These are phyloP conservation scores for Quercus dentata DNA, from an alignment of 306 rosid species.

Conservation along the genomic window DNA sequence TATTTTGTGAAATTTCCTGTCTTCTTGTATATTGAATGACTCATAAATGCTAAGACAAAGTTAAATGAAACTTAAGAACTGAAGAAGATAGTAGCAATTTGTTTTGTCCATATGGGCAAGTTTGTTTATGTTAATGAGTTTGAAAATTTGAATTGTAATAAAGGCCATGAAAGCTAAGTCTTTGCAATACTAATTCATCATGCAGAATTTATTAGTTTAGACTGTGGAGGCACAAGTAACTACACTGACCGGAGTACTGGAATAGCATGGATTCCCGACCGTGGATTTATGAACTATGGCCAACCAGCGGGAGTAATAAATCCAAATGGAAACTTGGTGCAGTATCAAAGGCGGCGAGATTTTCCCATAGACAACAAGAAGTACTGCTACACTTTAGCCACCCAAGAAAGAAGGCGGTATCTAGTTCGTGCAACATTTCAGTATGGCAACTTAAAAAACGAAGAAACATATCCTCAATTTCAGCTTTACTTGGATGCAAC, in stretches of 20 bases:
- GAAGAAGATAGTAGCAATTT: background rate
- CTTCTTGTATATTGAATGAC: background rate
- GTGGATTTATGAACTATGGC: slow-evolving; percentile 52
- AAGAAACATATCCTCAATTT: slow-evolving; percentile 92
- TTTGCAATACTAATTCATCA: slow-evolving; percentile 9
- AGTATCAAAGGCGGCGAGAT: slow-evolving; percentile 62
- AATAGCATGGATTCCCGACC: slow-evolving; percentile 75
- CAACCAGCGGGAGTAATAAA: slow-evolving; percentile 39
- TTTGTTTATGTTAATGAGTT: background rate
- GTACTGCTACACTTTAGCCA: slow-evolving; percentile 65
- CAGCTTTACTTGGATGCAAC: slow-evolving; percentile 83
- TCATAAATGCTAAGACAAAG: background rate
- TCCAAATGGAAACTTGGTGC: slow-evolving; percentile 51
- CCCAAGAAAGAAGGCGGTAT: slow-evolving; percentile 76
- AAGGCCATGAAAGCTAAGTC: slow-evolving; percentile 13
- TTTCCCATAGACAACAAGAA: slow-evolving; percentile 74
- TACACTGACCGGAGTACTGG: slow-evolving; percentile 70
- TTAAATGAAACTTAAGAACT: background rate
- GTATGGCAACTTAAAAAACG: slow-evolving; percentile 65
- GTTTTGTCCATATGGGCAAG: background rate
- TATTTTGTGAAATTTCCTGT: background rate
- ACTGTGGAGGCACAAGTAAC: slow-evolving; percentile 74
- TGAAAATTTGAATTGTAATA: background rate
- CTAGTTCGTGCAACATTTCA: slow-evolving; percentile 80
- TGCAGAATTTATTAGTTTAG: slow-evolving; percentile 86